Base-by-base conservation (phyloP, 768 basidiomycete species). In the Mycena polygramma region DNA sequence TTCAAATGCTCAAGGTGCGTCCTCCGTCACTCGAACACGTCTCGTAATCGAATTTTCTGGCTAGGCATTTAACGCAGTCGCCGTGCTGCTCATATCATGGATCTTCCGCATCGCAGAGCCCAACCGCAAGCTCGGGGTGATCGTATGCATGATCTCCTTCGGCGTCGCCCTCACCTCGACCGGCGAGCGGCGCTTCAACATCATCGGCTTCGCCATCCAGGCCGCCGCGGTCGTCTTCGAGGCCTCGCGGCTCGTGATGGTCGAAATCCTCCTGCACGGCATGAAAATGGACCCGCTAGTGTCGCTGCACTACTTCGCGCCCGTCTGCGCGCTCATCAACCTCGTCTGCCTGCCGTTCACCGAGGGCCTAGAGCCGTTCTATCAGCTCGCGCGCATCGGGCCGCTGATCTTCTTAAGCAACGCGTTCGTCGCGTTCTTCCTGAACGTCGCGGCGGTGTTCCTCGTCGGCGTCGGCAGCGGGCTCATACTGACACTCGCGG, bases 201-300 rank as follows among this genome's bases (percentile, higher is more conserved):
- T 94, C 55, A 82, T 92, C 52, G 97, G 97, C 8, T 99, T 99
- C 86, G 72, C 94, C 70, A 91, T 68, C 61, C 67, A 68, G 55
- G 67, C 43, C 6, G 89, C 92, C 49, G 96, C 96, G 15, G 95
- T 99, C 70, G 87, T 81, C 22, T 98, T 98, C 77, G 97, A 99
- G 81, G 93, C 95, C 1, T 93, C 94, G 22, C 93, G 97, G 48
- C 88, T 99, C 15, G 96, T 99, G 26, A 96, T 98, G 90, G 98
- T 99, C 70, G 94, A 99, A 79, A 90, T 97, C 61, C 90, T 99
- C 48, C 85, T 99, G 0, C 95, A 98, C 77, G 96, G 96, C 45
- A 83, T 98, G 77, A 98, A 98, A 83, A 98, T 99, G 97, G 96
- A 98, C 77, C 97, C 97, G 0, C 88, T 98, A 8, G 94, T 96